phyloP scores from a whole-genome alignment of 139 green algal species.

The Chlamydomonas urium region DNA sequence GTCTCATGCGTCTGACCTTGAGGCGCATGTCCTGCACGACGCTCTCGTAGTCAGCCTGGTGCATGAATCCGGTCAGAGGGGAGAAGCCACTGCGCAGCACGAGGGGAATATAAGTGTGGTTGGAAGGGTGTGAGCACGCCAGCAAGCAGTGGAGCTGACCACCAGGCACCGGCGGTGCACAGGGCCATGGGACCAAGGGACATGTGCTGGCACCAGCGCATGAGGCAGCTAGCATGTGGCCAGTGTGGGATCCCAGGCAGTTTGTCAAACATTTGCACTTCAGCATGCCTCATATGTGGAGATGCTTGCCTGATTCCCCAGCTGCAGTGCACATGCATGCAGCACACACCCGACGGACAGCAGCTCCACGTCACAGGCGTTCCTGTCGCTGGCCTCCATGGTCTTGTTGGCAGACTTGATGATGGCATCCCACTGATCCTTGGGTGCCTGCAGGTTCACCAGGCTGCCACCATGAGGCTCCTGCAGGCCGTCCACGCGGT shows the following conservation, averaged over 20 bases:
- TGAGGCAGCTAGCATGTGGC: neutral
- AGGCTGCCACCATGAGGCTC: conserved; percentile 78
- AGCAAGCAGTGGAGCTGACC: too few species aligned
- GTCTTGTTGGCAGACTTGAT: conserved; percentile 22
- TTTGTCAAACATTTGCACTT: neutral
- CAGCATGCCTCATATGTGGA: neutral
- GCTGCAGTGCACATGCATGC: neutral
- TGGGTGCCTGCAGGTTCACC: conserved; percentile 68
- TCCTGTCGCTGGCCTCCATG: conserved; percentile 74
- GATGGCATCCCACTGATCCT: conserved; percentile 34
- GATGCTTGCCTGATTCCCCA: neutral
- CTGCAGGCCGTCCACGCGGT: conserved; percentile 48
- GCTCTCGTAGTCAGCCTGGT: conserved; percentile 69
- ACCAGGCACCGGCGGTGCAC: too few species aligned
- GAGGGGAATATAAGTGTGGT: neutral
- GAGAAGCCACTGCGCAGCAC: conserved; percentile 66
- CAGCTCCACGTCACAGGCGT: conserved; percentile 91
- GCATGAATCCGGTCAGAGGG: conserved; percentile 83
- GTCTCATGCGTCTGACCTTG: too few species aligned
- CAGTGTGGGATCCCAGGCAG: neutral
- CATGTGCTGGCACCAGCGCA: neutral
- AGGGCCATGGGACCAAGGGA: too few species aligned
- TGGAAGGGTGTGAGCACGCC: neutral
- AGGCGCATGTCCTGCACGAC: conserved; percentile 72
- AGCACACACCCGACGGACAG: conserved; percentile 72